Conservation (phyloP, 495 filamentous ascomycete genomes). For the Staphylotrichum longicolle region DNA sequence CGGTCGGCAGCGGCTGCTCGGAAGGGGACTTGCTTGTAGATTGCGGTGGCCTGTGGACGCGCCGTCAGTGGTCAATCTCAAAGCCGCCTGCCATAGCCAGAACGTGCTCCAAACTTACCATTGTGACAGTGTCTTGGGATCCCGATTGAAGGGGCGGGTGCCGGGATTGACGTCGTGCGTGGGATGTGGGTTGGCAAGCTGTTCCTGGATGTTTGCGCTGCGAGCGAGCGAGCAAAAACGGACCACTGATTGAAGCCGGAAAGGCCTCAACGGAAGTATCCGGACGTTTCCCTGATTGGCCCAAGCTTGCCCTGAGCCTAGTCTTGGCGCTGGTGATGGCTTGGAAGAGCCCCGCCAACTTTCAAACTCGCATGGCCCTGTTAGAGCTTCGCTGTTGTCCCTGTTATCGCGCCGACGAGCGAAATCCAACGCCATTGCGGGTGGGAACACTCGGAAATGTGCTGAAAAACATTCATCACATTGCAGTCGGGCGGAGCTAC, state of each 20-base stretch:
- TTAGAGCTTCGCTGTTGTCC: background rate
- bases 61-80: conserved; percentile 31
- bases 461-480: too few relatives aligned
- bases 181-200: conserved; percentile 15
- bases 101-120: conserved; percentile 34
- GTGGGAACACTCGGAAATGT: too few relatives aligned
- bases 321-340: conserved; percentile 11
- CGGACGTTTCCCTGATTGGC: conserved; percentile 38
- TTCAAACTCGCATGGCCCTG: background rate
- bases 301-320: conserved; percentile 32
- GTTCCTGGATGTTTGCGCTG: conserved; percentile 26
- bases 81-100: background rate
- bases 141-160: conserved; percentile 27
- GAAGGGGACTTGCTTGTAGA: conserved; percentile 77
- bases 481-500: too few relatives aligned
- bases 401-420: background rate
- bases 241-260: conserved; percentile 25
- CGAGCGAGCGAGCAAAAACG: conserved; percentile 26
- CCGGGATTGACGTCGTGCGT: conserved; percentile 22
- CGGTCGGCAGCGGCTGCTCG: conserved; percentile 16
- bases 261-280: conserved; percentile 35
- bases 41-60: conserved; percentile 44
- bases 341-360: conserved; percentile 7
- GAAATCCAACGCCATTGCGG: background rate
- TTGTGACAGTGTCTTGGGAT: conserved; percentile 29